Evolutionary conservation across 140 eudicot species (phyloP), one percentile per base, ranked within the genome.

Genomic region (Stevia rebaudiana): DNA sequence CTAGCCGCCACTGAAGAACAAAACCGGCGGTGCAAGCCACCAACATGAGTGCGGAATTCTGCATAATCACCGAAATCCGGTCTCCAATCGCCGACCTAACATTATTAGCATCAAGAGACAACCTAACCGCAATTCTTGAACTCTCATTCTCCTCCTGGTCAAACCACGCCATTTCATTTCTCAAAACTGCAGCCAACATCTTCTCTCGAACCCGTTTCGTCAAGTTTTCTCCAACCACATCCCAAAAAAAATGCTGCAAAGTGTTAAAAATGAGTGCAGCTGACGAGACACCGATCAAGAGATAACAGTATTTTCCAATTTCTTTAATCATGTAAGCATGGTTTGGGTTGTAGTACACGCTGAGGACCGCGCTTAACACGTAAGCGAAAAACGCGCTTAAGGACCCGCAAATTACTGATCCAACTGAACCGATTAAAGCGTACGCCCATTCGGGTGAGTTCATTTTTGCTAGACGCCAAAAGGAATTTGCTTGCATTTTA

Each of bases 11-110:
- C 58, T 90, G 94, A 81, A 90, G 76, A 46, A 82, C 95, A 49
- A 90, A 86, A 11, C 95, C 97, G 0, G 87, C 95, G n/a, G 97
- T 83, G 72, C 97, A 90, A 11, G 97, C 95, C 42, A 90, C 97
- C 47, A 90, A 72, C 94, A 90, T 80, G 68, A 90, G 94, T 7
- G 97, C 94, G 2, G 95, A 86, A 77, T 90, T 90, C 81, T 90
- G 97, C 94, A 86, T 86, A 15, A 90, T 90, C 31, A 86, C 94
- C 1, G 97, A 90, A 66, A 90, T 90, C 48, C 95, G 67, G 19
- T 86, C 97, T 5, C 97, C 97, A 11, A 86, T 86, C 1, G 97
- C 97, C 13, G 97, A 86, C 72, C 97, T 57, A 31, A 90, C 94
- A 70, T 86, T 86, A 63, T 86, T 90, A 36, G 97, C 95, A 51